Evolutionary conservation across 1,139 yeast genomes (phyloP), one percentile per base, ranked within the genome.

Genomic region (Candida anutae): DNA sequence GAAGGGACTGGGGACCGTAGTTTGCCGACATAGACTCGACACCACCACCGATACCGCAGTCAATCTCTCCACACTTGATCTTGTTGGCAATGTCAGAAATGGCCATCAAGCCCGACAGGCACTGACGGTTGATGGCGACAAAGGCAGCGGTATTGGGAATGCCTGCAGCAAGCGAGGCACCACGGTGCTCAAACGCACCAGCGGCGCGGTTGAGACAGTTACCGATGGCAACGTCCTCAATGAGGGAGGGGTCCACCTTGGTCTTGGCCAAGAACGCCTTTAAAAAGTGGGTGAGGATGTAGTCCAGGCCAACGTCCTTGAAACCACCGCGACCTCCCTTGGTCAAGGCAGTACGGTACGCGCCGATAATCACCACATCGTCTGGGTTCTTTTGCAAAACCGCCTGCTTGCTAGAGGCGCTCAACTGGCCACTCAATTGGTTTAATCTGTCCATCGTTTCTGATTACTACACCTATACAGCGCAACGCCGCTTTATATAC

Each of bases 71-170:
- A 36, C 74, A 62, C 43, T 68, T 64, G 52, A 88, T 88, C 64
- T 84, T 83, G 62, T 81, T 83, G 45, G 95, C 95, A 48, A 88
- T 74, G 51, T 82, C 93, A 43, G 83, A 79, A 24, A 87, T 75
- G 14, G 95, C 94, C 71, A 87, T 82, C 45, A 88, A 67, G 26
- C 96, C 96, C 3, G 95, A 83, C 6, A 95, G 84, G 58, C 97
- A 88, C 58, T 85, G 95, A 61, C 97, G 77, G 67, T 88, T 88
- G 41, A 88, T 48, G 16, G 95, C 90, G 43, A 77, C 62, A 43
- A 88, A 83, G 10, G 94, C 88, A 17, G 79, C 69, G 6, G 77
- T 58, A 48, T 62, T 49, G 36, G 72, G 72, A 35, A 65, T 57
- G 39, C 71, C 71, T 15, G 70, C 67, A 28, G 70, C 63, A 43